phyloP scores from a whole-genome alignment of 495 filamentous ascomycete species.

The Penicillium herquei region DNA sequence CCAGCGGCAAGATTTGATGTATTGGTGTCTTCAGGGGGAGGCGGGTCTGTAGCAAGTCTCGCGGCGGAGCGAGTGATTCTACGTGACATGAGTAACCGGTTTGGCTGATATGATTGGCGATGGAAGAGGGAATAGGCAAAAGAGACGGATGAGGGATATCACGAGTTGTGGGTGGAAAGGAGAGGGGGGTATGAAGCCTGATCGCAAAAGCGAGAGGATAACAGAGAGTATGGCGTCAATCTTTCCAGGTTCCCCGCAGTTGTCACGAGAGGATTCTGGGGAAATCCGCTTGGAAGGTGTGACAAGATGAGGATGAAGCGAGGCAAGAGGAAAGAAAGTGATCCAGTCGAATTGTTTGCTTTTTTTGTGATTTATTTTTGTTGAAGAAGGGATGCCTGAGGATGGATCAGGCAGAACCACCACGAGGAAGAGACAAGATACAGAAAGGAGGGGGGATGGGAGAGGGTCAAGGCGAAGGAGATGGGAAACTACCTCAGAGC shows the following conservation, averaged over 20 bases:
- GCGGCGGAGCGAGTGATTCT: conserved; percentile 80
- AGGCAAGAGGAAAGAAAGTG: too few relatives aligned
- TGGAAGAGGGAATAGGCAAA: conserved; percentile 5
- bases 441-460: neutral
- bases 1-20: conserved; percentile 38
- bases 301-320: too few relatives aligned
- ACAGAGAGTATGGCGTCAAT: too few relatives aligned
- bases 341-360: neutral
- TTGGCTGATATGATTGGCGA: conserved; percentile 15
- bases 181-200: too few relatives aligned
- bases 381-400: neutral
- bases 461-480: neutral
- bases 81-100: conserved; percentile 69
- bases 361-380: too few relatives aligned
- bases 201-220: too few relatives aligned
- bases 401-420: neutral
- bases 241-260: too few relatives aligned
- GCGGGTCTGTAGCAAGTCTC: conserved; percentile 67
- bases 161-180: too few relatives aligned
- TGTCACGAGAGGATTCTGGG: too few relatives aligned
- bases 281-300: too few relatives aligned
- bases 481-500: conserved; percentile 36
- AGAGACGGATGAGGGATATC: neutral
- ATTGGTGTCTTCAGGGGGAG: conserved; percentile 37
- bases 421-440: neutral